phyloP scores from a whole-genome alignment of 2,329 filamentous ascomycete genomes.

The Ilyonectria destructans region DNA sequence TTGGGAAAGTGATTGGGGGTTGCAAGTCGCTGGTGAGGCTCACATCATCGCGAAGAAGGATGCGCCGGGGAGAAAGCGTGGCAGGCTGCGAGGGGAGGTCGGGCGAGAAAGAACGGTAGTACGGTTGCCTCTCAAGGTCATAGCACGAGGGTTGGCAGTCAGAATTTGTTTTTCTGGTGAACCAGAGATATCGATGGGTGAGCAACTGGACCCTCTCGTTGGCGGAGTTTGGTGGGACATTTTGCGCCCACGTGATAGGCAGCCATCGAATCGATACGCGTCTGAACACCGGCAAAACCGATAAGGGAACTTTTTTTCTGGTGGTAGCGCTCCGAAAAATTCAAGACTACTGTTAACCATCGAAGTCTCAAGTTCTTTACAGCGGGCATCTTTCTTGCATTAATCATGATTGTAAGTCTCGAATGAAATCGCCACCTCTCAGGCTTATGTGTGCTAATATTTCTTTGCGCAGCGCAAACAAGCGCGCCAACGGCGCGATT shows the following conservation, averaged over 20 bases:
- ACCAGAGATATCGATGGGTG: conserved; percentile 47
- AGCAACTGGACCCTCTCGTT: conserved; percentile 45
- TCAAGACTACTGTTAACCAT: background rate
- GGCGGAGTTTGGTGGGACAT: conserved; percentile 58
- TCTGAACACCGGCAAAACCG: conserved; percentile 41
- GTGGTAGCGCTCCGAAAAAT: conserved; percentile 25
- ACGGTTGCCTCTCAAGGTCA: conserved; percentile 29
- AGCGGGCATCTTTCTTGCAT: conserved; percentile 15
- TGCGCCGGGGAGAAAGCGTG: conserved; percentile 40
- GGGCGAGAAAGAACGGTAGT: conserved; percentile 14
- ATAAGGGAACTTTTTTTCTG: conserved; percentile 53
- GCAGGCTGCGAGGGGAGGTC: conserved; percentile 31
- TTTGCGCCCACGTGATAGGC: conserved; percentile 61
- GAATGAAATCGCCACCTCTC: background rate
- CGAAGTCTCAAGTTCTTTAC: conserved; percentile 1
- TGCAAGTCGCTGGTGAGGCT: conserved; percentile 52
- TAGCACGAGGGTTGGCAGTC: conserved; percentile 32
- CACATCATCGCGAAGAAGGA: conserved; percentile 58
- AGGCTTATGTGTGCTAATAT: conserved; percentile 39
- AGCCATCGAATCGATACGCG: conserved; percentile 50
- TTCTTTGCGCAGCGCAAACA: conserved; percentile 56
- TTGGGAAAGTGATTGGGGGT: conserved; percentile 50
- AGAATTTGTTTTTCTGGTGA: conserved; percentile 49
- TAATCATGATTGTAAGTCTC: conserved; percentile 55
- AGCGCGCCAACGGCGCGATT: conserved; percentile 61